phyloP scores from a whole-genome alignment of 805 yeast species.

The Teunomyces kruisii region DNA sequence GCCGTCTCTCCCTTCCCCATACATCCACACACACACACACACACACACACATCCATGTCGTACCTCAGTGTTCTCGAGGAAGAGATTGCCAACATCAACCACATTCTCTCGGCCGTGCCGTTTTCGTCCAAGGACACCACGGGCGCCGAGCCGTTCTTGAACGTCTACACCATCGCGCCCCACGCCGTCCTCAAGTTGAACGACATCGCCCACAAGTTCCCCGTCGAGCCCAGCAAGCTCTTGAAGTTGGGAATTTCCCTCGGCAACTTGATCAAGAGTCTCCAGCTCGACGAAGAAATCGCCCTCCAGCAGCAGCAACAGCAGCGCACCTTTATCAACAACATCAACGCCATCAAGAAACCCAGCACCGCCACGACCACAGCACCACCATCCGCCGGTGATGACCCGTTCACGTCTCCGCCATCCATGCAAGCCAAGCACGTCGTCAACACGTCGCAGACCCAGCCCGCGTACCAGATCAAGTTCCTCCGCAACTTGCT shows the following conservation, averaged over 20 bases:
- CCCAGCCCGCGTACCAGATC: slow-evolving; percentile 31
- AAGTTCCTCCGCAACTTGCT: slow-evolving; percentile 34
- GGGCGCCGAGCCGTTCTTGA: slow-evolving; percentile 24
- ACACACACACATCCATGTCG: not conserved
- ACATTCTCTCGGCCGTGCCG: slow-evolving; percentile 35
- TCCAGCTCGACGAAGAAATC: slow-evolving; percentile 34
- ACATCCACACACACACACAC: not conserved
- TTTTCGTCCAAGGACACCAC: slow-evolving; percentile 21
- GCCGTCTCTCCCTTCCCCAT: too few species aligned
- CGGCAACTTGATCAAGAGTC: slow-evolving; percentile 39
- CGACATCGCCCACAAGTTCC: slow-evolving; percentile 22
- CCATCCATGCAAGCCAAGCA: slow-evolving; percentile 8
- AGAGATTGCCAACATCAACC: slow-evolving; percentile 26
- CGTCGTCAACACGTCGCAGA: slow-evolving; percentile 6
- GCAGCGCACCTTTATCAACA: slow-evolving; percentile 15
- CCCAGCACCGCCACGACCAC: not conserved
- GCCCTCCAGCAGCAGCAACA: slow-evolving; percentile 25
- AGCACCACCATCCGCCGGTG: not conserved
- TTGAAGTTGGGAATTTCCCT: slow-evolving; percentile 42
- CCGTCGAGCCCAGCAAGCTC: slow-evolving; percentile 36
- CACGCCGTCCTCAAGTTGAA: slow-evolving; percentile 18
- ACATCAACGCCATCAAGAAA: slow-evolving; percentile 12
- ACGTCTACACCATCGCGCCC: slow-evolving; percentile 26
- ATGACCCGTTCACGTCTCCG: slow-evolving; percentile 8
- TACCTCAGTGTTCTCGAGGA: slow-evolving; percentile 15